Percentiles rank a stretch among this genome's conserved stretches.
Evolutionary conservation across 208 protist genomes (phyloP).

Genomic region (Trypanosoma mega): DNA sequence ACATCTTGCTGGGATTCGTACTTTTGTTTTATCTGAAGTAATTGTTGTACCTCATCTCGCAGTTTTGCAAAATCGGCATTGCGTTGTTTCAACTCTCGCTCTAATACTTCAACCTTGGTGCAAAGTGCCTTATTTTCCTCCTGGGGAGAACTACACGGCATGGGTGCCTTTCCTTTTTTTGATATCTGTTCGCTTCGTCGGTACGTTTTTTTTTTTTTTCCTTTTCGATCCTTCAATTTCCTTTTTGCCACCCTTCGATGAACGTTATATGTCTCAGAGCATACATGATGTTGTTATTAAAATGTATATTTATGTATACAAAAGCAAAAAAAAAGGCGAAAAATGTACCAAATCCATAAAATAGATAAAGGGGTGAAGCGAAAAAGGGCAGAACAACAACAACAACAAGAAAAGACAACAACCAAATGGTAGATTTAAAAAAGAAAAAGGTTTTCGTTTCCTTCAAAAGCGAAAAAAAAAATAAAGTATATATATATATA

Average conservation of each 20-base stretch:
- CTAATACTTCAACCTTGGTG: constrained; percentile 47
- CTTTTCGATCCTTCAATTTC: neutral
- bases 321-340: constrained; percentile 11
- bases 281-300: neutral
- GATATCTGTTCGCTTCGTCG: too few species aligned
- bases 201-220: neutral
- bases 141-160: constrained; percentile 23
- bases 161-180: neutral
- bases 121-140: constrained; percentile 56
- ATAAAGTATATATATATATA: too few species aligned
- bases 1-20: constrained; percentile 60
- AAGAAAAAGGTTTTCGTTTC: constrained; percentile 1
- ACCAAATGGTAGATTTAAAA: constrained; percentile 1
- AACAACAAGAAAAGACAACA: constrained; percentile 18
- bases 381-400: constrained; percentile 6
- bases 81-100: constrained; percentile 58
- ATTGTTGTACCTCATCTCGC: constrained; percentile 41
- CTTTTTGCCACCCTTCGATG: neutral
- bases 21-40: constrained; percentile 43
- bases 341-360: too few species aligned
- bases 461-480: constrained; percentile 18
- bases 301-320: neutral
- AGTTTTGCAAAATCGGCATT: constrained; percentile 59
- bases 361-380: too few species aligned
- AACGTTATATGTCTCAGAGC: neutral